A percentile compares a stretch with the other conserved stretches of the same genome.
These are phyloP conservation scores for Hirschfeldia incana DNA, from an alignment of 345 rosid species.

Conservation along the genomic window DNA sequence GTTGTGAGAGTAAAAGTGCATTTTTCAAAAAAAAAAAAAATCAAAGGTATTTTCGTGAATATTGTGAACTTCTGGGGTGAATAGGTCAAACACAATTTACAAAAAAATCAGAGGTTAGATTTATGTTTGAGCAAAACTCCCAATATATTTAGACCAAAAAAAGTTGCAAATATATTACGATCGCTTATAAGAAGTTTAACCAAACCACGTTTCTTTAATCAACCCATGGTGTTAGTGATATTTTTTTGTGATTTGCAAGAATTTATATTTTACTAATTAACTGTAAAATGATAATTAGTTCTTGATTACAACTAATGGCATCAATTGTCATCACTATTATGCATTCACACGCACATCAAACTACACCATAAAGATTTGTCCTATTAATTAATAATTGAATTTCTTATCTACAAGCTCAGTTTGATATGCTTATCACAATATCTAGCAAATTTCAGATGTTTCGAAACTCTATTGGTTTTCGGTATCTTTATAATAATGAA, in stretches of 20 bases:
- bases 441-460: constrained; percentile 14
- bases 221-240: neutral
- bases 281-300: neutral
- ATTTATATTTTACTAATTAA: neutral
- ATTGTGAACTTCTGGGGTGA: no score
- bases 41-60: no score
- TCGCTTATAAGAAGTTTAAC: neutral
- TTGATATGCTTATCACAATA: constrained; percentile 10
- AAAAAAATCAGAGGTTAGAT: no score
- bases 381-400: constrained; percentile 10
- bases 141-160: no score
- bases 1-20: no score
- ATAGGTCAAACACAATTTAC: no score
- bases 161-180: neutral
- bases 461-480: constrained; percentile 13
- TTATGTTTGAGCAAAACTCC: no score
- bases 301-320: constrained; percentile 2
- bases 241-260: neutral
- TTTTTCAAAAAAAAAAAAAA: no score
- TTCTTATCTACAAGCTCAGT: constrained; percentile 23
- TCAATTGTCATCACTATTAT: constrained; percentile 10
- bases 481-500: neutral
- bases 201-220: neutral
- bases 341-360: constrained; percentile 1
- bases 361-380: neutral